Evolutionary conservation across 805 yeast genomes (phyloP), one percentile per base, ranked within the genome.

Genomic region (Suhomyces xylopsoci): DNA sequence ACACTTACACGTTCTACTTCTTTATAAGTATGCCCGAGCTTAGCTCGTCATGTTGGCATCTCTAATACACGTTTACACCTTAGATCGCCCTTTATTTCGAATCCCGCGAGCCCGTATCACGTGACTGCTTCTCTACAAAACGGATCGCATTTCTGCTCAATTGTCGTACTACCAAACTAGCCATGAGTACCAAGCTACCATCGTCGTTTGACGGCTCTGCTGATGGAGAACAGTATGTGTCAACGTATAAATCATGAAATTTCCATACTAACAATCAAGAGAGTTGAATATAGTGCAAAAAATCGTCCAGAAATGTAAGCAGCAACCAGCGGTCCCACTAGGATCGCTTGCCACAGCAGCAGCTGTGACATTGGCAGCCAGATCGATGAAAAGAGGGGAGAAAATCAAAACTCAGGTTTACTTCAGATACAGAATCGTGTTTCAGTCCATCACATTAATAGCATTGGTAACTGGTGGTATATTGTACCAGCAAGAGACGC

Each of bases 291-390:
- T 85, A 53, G 59, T 84, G 45, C 83, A 85, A 48, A 84, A 81
- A 63, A 77, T 87, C 60, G 63, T 77, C 26, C 78, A 69, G 65
- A 82, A 87, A 60, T 83, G 88, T 55, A 88, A 85, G 64, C 87
- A 90, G 68, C 96, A 92, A 65, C 97, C 97, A 1, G 71, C 88
- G 9, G 97, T 92, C 1, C 97, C 97, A 1, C 51, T 90, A 5
- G 97, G 97, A 1, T 78, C 88, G 14, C 63, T 87, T 3, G 82
- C 87, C 46, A 92, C 97, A 2, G 81, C 88, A 7, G 88, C 85
- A 3, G 97, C 97, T 0, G 89, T 92, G 30, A 71, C 80, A 0
- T 72, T 91, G 58, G 96, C 97, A 2, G 91, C 90, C 3, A 79
- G 81, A 58, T 88, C 92, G 22, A 76, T 91, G 55, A 80, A 85